These are phyloP conservation scores for Fusarium nodosum DNA, from an alignment of 2,329 filamentous ascomycete genomes.

Conservation along the genomic window DNA sequence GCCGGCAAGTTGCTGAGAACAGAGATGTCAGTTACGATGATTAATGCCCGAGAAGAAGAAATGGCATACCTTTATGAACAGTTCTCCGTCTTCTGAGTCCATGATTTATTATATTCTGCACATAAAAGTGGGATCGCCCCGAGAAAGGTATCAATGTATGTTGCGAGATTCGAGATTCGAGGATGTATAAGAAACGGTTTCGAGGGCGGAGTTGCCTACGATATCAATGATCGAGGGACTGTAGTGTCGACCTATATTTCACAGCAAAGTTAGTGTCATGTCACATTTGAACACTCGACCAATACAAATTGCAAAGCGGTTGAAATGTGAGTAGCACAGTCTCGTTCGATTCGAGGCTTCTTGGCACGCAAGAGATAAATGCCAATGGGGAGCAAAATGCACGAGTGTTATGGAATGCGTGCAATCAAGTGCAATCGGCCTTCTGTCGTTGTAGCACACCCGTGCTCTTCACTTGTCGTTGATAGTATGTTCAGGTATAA, in stretches of 20 bases:
- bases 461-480: conserved; percentile 34
- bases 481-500: conserved; percentile 25
- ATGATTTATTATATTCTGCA: conserved; percentile 68
- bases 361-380: conserved; percentile 12
- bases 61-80: conserved; percentile 83
- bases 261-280: conserved; percentile 41
- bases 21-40: background rate
- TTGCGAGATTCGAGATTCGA: conserved; percentile 16
- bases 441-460: conserved; percentile 38
- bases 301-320: conserved; percentile 26
- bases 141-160: conserved; percentile 11
- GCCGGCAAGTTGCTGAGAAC: conserved; percentile 85
- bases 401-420: conserved; percentile 6
- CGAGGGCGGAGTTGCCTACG: conserved; percentile 13
- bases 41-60: background rate
- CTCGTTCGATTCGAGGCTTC: conserved; percentile 10
- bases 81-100: conserved; percentile 90
- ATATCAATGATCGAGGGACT: conserved; percentile 39
- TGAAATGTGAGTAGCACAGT: conserved; percentile 22
- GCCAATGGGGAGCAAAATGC: conserved; percentile 13
- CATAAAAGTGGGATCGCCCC: conserved; percentile 44
- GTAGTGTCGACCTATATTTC: conserved; percentile 44
- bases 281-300: conserved; percentile 21
- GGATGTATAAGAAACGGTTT: conserved; percentile 21
- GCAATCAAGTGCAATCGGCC: conserved; percentile 25